Conservation (phyloP, 202 grass and related monocot species). For the Saccharum hybrid region DNA sequence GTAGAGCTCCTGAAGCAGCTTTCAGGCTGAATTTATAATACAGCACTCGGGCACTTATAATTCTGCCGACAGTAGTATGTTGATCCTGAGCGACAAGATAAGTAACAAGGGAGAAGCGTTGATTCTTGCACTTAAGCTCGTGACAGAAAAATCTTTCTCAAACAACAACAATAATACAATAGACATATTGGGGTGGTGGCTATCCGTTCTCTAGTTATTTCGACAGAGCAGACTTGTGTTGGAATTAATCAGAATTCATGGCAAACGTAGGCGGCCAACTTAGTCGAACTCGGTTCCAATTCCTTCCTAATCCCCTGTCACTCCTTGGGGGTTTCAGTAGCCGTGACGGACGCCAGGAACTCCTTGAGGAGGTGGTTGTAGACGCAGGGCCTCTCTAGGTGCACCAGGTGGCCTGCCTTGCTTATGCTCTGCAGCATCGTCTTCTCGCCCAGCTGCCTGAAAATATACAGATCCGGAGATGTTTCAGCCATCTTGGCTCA, state of each 20-base stretch:
- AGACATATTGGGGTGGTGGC: background rate
- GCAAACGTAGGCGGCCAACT: background rate
- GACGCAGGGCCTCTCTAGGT: conserved; percentile 76
- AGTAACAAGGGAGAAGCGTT: background rate
- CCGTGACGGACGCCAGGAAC: conserved; percentile 62
- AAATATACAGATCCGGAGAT: background rate
- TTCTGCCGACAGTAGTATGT: too few relatives aligned
- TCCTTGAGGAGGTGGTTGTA: conserved; percentile 75
- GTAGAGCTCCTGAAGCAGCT: too few relatives aligned
- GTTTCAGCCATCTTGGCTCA: background rate
- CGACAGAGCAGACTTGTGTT: background rate
- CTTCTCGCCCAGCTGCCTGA: conserved; percentile 81
- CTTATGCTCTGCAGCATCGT: conserved; percentile 71
- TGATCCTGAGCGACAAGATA: background rate
- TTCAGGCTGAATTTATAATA: too few relatives aligned
- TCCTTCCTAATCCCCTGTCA: background rate
- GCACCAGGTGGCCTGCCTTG: conserved; percentile 88
- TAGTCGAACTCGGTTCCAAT: background rate
- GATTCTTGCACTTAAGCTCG: background rate
- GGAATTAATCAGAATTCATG: background rate
- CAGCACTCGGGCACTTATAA: too few relatives aligned
- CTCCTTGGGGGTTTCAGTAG: conserved; percentile 29
- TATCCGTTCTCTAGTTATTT: too few relatives aligned
- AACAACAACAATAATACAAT: background rate
- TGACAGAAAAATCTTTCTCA: background rate